Percentiles rank a stretch among this genome's conserved stretches.
Conservation (phyloP, 306 rosid species). For the Pterocarpus santalinus region DNA sequence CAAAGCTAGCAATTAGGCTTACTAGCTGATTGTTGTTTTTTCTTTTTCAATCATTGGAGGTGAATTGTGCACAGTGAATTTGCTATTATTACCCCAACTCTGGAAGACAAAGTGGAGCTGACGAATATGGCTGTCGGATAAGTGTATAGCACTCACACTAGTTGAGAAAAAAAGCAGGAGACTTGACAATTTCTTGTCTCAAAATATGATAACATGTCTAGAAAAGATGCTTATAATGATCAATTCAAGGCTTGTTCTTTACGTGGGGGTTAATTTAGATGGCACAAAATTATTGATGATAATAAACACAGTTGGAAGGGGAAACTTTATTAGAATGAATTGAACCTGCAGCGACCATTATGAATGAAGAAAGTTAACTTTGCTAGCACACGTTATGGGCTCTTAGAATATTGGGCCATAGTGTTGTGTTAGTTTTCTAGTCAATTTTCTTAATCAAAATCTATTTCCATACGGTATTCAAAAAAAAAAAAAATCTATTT, state of each 20-base stretch:
- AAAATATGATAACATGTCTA: slow-evolving; percentile 35
- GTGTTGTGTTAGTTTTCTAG: not conserved
- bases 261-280: not conserved
- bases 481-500: too few species aligned
- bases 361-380: slow-evolving; percentile 30
- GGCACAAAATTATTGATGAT: slow-evolving; percentile 41
- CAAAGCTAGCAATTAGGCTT: slow-evolving; percentile 29
- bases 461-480: too few species aligned
- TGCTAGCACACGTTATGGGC: slow-evolving; percentile 38
- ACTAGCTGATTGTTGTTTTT: slow-evolving; percentile 23
- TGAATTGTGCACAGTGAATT: slow-evolving; percentile 7
- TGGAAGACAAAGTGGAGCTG: slow-evolving; percentile 38
- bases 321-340: slow-evolving; percentile 14
- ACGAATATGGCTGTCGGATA: slow-evolving; percentile 43
- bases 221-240: slow-evolving; percentile 50
- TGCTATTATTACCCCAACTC: not conserved
- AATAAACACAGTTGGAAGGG: slow-evolving; percentile 20
- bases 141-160: slow-evolving; percentile 1
- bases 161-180: slow-evolving; percentile 22
- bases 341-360: slow-evolving; percentile 39
- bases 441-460: not conserved
- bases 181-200: slow-evolving; percentile 41
- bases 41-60: slow-evolving; percentile 48
- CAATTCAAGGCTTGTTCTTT: slow-evolving; percentile 47
- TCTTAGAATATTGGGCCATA: slow-evolving; percentile 26